Evolutionary conservation across 768 basidiomycete genomes (phyloP).

Genomic region (Tulasnella sp.): DNA sequence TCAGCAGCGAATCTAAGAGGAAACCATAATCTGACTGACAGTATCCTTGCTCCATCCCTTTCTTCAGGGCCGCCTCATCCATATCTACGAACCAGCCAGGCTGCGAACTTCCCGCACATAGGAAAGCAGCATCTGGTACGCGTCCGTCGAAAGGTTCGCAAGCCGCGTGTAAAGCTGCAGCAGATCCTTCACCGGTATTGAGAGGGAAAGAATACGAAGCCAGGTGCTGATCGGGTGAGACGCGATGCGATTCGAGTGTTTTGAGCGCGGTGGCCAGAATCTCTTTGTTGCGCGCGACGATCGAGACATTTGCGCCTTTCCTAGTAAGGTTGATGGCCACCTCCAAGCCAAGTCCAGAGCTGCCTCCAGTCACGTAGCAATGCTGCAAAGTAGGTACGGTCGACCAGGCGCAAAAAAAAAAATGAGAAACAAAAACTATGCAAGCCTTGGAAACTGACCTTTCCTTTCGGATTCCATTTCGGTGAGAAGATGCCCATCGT

Average conservation of each 20-base stretch:
- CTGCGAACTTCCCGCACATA: constrained; percentile 62
- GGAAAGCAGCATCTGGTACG: constrained; percentile 65
- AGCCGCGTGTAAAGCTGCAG: constrained; percentile 52
- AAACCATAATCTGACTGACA: constrained; percentile 25
- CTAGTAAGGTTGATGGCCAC: constrained; percentile 55
- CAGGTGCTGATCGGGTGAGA: constrained; percentile 46
- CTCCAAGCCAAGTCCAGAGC: constrained; percentile 66
- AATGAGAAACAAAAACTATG: neutral
- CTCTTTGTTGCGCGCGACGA: constrained; percentile 65
- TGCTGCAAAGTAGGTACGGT: constrained; percentile 60
- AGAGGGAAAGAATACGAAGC: constrained; percentile 58
- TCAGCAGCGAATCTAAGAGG: neutral
- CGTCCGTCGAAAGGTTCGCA: constrained; percentile 42
- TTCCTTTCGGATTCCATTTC: constrained; percentile 42
- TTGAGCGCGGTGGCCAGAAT: constrained; percentile 50
- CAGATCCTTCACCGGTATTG: constrained; percentile 40
- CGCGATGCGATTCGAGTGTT: constrained; percentile 48
- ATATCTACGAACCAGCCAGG: constrained; percentile 71
- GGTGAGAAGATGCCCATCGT: constrained; percentile 19
- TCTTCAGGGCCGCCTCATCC: constrained; percentile 44
- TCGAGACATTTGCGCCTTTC: constrained; percentile 72
- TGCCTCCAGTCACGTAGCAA: constrained; percentile 77
- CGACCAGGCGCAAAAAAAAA: neutral
- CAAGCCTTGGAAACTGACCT: constrained; percentile 27
- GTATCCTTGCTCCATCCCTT: constrained; percentile 47